Percentiles rank a stretch among this genome's conserved stretches.
Conservation (phyloP, 2,329 filamentous ascomycete genomes). For the Volutella citrinella region DNA sequence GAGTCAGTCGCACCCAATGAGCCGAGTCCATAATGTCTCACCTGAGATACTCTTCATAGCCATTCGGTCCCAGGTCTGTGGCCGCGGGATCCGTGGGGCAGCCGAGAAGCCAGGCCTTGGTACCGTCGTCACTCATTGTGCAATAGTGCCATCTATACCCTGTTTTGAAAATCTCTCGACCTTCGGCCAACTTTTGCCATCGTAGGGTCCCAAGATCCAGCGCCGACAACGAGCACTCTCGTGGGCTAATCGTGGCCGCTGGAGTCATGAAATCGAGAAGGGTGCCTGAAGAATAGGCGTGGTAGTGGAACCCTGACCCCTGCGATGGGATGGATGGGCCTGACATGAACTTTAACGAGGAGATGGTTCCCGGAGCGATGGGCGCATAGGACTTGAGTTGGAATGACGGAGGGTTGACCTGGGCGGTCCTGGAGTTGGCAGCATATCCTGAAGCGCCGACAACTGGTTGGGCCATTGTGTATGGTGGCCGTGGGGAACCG, state of each 20-base stretch:
- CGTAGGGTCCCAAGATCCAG: conserved; percentile 82
- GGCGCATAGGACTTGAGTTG: conserved; percentile 73
- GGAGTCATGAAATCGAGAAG: conserved; percentile 94
- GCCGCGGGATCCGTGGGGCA: conserved; percentile 72
- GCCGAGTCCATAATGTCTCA: conserved; percentile 16
- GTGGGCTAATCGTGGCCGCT: conserved; percentile 78
- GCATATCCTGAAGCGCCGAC: conserved; percentile 63
- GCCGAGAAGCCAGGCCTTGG: conserved; percentile 94
- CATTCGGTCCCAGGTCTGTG: conserved; percentile 64
- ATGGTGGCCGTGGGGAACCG: conserved; percentile 51
- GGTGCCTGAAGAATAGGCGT: conserved; percentile 89
- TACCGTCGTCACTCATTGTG: conserved; percentile 90
- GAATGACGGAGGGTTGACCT: conserved; percentile 64
- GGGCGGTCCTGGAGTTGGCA: conserved; percentile 64
- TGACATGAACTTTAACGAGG: conserved; percentile 78
- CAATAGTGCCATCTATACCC: conserved; percentile 99
- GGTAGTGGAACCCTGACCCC: conserved; percentile 89
- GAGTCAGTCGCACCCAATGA: conserved; percentile 13
- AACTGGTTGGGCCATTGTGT: conserved; percentile 47
- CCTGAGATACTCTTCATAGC: conserved; percentile 84
- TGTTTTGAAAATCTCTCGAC: conserved; percentile 85
- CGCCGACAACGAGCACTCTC: conserved; percentile 87
- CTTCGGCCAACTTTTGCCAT: conserved; percentile 94
- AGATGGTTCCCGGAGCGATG: conserved; percentile 83
- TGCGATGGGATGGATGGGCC: conserved; percentile 84